Evolutionary conservation across 139 green algal species (phyloP).

Genomic region (Raphidocelis subcapitata): DNA sequence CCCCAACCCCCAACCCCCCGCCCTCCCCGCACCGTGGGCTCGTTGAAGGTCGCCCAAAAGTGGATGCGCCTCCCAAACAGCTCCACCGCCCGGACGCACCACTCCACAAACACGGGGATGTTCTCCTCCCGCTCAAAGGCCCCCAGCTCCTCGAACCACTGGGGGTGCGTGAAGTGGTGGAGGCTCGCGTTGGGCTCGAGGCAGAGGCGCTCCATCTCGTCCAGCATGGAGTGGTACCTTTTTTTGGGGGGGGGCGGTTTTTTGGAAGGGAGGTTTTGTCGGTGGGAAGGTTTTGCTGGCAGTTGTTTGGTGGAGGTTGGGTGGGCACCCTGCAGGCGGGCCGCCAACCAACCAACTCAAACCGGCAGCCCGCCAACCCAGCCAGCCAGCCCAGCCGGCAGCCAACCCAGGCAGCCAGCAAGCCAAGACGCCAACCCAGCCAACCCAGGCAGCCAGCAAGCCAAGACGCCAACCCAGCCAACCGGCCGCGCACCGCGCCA

Average conservation of each 20-base stretch:
- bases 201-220: slow-evolving; percentile 42
- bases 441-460: too few species aligned
- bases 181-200: slow-evolving; percentile 79
- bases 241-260: background rate
- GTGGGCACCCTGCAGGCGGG: too few species aligned
- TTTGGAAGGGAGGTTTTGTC: background rate
- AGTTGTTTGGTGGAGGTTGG: too few species aligned
- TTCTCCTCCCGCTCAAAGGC: slow-evolving; percentile 75
- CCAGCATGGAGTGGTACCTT: slow-evolving; percentile 62
- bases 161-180: slow-evolving; percentile 79
- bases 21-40: slow-evolving; percentile 64
- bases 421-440: too few species aligned
- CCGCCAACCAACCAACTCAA: too few species aligned
- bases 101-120: slow-evolving; percentile 78
- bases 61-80: slow-evolving; percentile 60
- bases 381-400: too few species aligned
- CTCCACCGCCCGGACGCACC: slow-evolving; percentile 47
- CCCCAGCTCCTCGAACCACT: slow-evolving; percentile 73
- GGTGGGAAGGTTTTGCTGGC: background rate
- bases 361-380: too few species aligned
- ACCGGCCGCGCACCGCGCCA: slow-evolving; percentile 39
- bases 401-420: too few species aligned
- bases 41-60: slow-evolving; percentile 89
- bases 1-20: too few species aligned
- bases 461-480: too few species aligned